Evolutionary conservation across 2,329 filamentous ascomycete genomes (phyloP).

Genomic region (Xylariomycetidae sp.): DNA sequence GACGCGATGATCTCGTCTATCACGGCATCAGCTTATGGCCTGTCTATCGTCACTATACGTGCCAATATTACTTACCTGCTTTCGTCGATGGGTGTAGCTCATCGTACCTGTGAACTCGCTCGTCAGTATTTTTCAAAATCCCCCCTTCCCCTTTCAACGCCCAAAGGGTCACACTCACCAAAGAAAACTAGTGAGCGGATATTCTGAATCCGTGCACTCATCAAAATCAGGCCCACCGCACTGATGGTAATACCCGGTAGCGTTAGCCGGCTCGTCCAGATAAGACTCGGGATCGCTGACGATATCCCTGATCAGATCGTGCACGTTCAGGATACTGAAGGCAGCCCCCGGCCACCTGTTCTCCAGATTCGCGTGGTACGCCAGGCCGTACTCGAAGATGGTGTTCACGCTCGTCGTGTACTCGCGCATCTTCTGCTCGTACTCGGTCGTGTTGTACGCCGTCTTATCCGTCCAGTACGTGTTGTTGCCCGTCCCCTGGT

Average conservation of each 20-base stretch:
- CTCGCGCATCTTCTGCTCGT: conserved; percentile 42
- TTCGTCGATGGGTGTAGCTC: conserved; percentile 67
- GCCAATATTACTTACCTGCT: conserved; percentile 51
- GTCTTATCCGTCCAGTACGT: conserved; percentile 44
- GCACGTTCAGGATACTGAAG: conserved; percentile 64
- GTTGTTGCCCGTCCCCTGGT: conserved; percentile 36
- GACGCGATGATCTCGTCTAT: conserved; percentile 34
- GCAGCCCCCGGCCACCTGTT: conserved; percentile 52
- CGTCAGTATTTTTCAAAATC: no score
- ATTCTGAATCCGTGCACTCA: conserved; percentile 33
- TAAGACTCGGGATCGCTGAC: conserved; percentile 56
- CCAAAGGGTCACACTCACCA: conserved; percentile 44
- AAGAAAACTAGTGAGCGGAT: conserved; percentile 55
- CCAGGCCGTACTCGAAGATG: conserved; percentile 44
- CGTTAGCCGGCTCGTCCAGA: conserved; percentile 59
- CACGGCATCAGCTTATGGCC: conserved; percentile 4
- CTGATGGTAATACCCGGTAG: conserved; percentile 51
- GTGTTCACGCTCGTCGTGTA: conserved; percentile 47
- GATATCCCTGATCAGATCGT: conserved; percentile 61
- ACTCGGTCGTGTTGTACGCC: conserved; percentile 42
- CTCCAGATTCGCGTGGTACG: conserved; percentile 38
- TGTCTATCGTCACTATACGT: no score
- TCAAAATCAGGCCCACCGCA: conserved; percentile 35
- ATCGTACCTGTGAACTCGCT: conserved; percentile 56
- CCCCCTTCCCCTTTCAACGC: not conserved